Evolutionary conservation across 1,284 basidiomycete species (phyloP), one percentile per base, ranked within the genome.

Genomic region (Fomitopsis pinicola): DNA sequence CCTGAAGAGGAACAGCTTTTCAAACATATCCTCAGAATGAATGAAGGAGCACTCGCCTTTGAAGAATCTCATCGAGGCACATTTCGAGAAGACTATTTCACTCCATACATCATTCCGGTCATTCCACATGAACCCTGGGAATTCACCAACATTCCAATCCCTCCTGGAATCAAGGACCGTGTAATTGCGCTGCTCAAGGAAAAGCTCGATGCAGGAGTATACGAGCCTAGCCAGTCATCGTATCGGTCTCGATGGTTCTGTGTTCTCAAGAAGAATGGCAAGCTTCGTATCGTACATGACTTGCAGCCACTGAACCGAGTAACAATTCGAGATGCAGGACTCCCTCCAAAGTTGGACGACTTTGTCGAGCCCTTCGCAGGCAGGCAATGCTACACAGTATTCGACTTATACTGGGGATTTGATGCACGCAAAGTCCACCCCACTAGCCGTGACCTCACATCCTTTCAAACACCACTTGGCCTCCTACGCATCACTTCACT

Each of bases 171-270:
- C 3, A 22, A 65, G 19, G 68, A 73, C 0, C 60, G 77, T 55
- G 73, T 79, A 0, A 68, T 76, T 6, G 66, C 73, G 0, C 38
- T 77, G 0, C 46, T 80, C 1, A 68, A 57, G 22, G 62, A 63
- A 26, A 66, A 64, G 40, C 63, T 64, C 1, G 60, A 33, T 30
- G 67, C 66, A 0, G 70, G 74, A 5, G 68, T 74, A 0, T 76
- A 75, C 45, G 70, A 0, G n/a, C n/a, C n/a, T n/a, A n/a, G n/a
- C n/a, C n/a, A n/a, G n/a, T n/a, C n/a, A n/a, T n/a, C n/a, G n/a
- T 81, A 82, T 59, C 62, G 69, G 0, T 77, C 73, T 0, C 14
- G 69, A 15, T 80, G 77, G 78, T 81, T 82, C 52, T 78, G 74
- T 57, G 72, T 82, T 0, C n/a, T 68, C 8, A 75, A 77, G 64